phyloP scores from a whole-genome alignment of 2,329 filamentous ascomycete genomes.

The Monosporascus sp. region DNA sequence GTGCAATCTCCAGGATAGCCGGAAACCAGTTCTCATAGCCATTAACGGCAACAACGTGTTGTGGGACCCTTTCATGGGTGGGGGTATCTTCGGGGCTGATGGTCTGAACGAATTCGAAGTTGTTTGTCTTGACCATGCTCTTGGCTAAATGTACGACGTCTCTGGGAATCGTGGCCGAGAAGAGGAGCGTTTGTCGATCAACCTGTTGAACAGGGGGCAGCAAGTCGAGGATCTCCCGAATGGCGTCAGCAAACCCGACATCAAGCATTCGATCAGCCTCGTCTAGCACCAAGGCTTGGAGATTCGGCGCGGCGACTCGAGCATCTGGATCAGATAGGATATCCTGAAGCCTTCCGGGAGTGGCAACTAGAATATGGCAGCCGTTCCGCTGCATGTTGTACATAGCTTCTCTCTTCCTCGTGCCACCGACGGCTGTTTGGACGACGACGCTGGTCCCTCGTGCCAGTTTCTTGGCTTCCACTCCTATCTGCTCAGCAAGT shows the following conservation, averaged over 20 bases:
- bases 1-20: constrained; percentile 68
- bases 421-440: constrained; percentile 85
- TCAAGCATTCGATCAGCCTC: constrained; percentile 98
- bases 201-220: constrained; percentile 60
- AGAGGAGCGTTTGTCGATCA: constrained; percentile 85
- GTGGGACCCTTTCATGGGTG: constrained; percentile 80
- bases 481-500: constrained; percentile 73
- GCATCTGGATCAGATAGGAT: constrained; percentile 61
- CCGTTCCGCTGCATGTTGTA: constrained; percentile 63
- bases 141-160: constrained; percentile 78
- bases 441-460: constrained; percentile 59
- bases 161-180: constrained; percentile 85
- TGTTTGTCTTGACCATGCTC: constrained; percentile 65
- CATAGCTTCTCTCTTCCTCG: constrained; percentile 67
- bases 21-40: constrained; percentile 75
- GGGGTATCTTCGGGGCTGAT: constrained; percentile 74
- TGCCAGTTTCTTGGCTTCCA: constrained; percentile 67
- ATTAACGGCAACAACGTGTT: constrained; percentile 62
- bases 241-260: constrained; percentile 71
- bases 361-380: constrained; percentile 86
- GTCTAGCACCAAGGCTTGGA: constrained; percentile 90
- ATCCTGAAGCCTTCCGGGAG: constrained; percentile 82
- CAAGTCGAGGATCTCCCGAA: constrained; percentile 52
- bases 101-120: constrained; percentile 90
- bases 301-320: constrained; percentile 66